Evolutionary conservation across 2,329 filamentous ascomycete species (phyloP).

Genomic region (Uncinocarpus reesii): DNA sequence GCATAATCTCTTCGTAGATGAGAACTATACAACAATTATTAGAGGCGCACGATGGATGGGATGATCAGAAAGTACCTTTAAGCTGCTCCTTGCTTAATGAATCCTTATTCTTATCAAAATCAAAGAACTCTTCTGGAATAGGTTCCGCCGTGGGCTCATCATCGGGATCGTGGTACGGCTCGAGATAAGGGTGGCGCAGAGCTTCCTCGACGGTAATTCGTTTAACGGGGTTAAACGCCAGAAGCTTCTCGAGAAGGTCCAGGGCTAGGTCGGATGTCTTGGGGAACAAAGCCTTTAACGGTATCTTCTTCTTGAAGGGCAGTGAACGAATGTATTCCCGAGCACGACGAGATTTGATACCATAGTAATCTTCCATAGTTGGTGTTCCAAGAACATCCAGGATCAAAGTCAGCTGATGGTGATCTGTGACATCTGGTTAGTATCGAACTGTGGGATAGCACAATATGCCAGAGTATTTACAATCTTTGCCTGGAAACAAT

Average conservation of each 20-base stretch:
- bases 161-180: slow-evolving; percentile 97
- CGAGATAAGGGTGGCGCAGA: slow-evolving; percentile 91
- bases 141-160: slow-evolving; percentile 94
- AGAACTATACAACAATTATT: slow-evolving; percentile 47
- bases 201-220: slow-evolving; percentile 97
- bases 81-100: slow-evolving; percentile 95
- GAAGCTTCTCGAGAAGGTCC: slow-evolving; percentile 85
- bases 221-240: slow-evolving; percentile 98
- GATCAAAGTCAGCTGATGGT: slow-evolving; percentile 95
- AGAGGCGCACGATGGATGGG: slow-evolving; percentile 4
- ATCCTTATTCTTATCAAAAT: slow-evolving; percentile 99
- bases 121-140: slow-evolving; percentile 98
- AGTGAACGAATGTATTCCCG: slow-evolving; percentile 96
- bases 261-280: slow-evolving; percentile 97
- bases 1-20: slow-evolving; percentile 96
- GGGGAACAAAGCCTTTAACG: slow-evolving; percentile 91
- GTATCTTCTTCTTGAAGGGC: slow-evolving; percentile 99
- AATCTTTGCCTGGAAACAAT: slow-evolving; percentile 95
- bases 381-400: slow-evolving; percentile 94
- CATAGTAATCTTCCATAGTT: slow-evolving; percentile 99
- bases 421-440: slow-evolving; percentile 50
- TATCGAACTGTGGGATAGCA: slow-evolving; percentile 3
- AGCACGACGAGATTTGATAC: slow-evolving; percentile 95
- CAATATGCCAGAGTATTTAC: slow-evolving; percentile 44
- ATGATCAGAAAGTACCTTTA: slow-evolving; percentile 53